Percentiles rank a stretch among this genome's conserved stretches.
Conservation (phyloP, 2,329 filamentous ascomycete genomes). For the Scedosporium boydii region DNA sequence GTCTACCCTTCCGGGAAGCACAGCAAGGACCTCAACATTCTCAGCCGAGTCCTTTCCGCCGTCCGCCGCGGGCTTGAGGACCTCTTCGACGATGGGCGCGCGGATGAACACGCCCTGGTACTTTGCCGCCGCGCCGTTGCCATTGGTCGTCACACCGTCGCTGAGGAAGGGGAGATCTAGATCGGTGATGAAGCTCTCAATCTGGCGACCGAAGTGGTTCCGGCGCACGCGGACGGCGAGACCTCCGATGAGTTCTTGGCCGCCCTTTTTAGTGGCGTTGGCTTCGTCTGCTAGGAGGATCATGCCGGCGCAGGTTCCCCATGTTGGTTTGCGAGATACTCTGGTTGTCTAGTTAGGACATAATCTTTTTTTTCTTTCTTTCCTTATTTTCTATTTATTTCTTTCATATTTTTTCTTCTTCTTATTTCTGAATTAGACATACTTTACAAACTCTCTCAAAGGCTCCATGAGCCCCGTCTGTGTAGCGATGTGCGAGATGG, state of each 20-base stretch:
- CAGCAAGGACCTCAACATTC: constrained; percentile 42
- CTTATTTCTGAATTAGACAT: constrained; percentile 21
- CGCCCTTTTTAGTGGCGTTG: constrained; percentile 80
- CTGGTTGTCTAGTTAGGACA: constrained; percentile 28
- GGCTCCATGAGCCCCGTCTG: constrained; percentile 76
- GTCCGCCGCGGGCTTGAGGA: constrained; percentile 40
- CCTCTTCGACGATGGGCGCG: constrained; percentile 81
- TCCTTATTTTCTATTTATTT: background rate
- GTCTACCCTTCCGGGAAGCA: constrained; percentile 31
- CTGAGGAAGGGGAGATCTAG: constrained; percentile 63
- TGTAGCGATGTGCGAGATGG: constrained; percentile 79
- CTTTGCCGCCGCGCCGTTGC: constrained; percentile 20
- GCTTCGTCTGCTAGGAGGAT: constrained; percentile 84
- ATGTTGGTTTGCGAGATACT: constrained; percentile 68
- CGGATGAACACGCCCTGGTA: constrained; percentile 89
- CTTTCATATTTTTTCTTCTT: background rate
- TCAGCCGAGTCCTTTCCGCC: constrained; percentile 9
- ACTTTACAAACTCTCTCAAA: constrained; percentile 85
- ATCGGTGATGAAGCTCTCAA: constrained; percentile 77
- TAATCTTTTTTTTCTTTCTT: background rate
- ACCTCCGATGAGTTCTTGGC: constrained; percentile 88
- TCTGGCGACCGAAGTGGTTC: constrained; percentile 91
- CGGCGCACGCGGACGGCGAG: constrained; percentile 83
- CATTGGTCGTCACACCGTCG: constrained; percentile 14
- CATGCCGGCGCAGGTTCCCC: constrained; percentile 93